These are phyloP conservation scores for Chaetomiaceae sp. DNA, from an alignment of 2,329 filamentous ascomycete genomes.

Conservation along the genomic window DNA sequence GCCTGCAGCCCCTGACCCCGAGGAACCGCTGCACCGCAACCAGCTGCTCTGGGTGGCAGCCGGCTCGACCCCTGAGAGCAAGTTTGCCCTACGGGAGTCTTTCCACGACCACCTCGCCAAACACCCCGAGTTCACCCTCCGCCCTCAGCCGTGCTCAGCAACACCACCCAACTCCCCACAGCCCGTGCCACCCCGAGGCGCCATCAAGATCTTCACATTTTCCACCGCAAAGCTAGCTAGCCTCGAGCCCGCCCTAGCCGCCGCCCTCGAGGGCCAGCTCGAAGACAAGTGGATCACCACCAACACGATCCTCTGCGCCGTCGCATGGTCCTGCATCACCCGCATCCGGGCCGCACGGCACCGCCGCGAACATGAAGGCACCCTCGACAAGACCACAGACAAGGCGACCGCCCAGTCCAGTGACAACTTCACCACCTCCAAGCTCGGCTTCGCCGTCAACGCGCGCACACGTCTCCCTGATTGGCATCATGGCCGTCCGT, in stretches of 20 bases:
- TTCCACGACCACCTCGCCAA: background rate
- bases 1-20: background rate
- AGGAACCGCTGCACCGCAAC: conserved; percentile 1
- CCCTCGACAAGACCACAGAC: too few relatives aligned
- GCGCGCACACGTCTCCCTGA: background rate
- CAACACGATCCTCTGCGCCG: conserved; percentile 10
- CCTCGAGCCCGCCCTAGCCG: background rate
- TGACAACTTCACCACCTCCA: too few relatives aligned
- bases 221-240: background rate
- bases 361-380: too few relatives aligned
- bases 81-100: background rate
- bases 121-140: conserved; percentile 1
- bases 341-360: conserved; percentile 3
- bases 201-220: conserved; percentile 6
- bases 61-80: background rate
- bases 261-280: too few relatives aligned
- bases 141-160: background rate
- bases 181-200: background rate
- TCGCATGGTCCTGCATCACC: conserved; percentile 12
- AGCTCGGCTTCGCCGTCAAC: conserved; percentile 11
- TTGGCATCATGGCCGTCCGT: background rate
- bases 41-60: background rate
- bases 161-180: background rate
- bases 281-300: background rate
- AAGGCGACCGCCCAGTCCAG: too few relatives aligned